phyloP scores from a whole-genome alignment of 139 green algal genomes.

The Coccomyxa sp. region DNA sequence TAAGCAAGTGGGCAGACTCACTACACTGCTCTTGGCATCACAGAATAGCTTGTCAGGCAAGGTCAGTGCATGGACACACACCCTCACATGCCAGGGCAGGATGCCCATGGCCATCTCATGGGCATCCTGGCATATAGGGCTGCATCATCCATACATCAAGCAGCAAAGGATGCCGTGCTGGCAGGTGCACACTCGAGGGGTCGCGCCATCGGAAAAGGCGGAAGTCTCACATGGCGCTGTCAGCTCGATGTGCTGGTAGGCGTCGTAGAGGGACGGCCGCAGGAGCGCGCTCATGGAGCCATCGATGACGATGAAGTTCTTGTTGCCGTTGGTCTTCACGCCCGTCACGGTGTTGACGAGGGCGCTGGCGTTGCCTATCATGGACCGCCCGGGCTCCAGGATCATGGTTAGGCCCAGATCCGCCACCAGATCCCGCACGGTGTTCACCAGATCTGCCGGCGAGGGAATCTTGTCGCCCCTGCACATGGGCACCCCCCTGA shows the following conservation, averaged over 20 bases:
- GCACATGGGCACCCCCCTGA: conserved; percentile 9
- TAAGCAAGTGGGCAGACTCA: no score
- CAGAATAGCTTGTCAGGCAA: no score
- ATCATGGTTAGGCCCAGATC: conserved; percentile 83
- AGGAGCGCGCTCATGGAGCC: conserved; percentile 96
- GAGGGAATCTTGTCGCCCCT: conserved; percentile 77
- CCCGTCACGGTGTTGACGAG: conserved; percentile 87
- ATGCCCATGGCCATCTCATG: no score
- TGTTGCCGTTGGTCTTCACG: conserved; percentile 95
- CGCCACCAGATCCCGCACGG: conserved; percentile 70
- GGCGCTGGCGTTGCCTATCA: conserved; percentile 78
- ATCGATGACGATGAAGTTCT: conserved; percentile 96
- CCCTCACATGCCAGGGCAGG: no score
- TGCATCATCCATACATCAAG: not conserved
- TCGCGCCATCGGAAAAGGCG: no score
- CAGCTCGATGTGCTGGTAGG: conserved; percentile 97
- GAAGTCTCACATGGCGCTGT: conserved; percentile 46
- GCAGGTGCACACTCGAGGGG: no score
- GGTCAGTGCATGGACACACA: no score
- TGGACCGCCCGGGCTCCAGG: conserved; percentile 92
- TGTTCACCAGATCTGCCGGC: conserved; percentile 92
- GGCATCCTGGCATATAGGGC: no score
- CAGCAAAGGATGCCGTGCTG: not conserved
- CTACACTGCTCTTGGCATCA: no score
- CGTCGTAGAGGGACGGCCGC: conserved; percentile 84